Base-by-base conservation (phyloP, 1,284 basidiomycete species). In the Leccinum angustisporum region DNA sequence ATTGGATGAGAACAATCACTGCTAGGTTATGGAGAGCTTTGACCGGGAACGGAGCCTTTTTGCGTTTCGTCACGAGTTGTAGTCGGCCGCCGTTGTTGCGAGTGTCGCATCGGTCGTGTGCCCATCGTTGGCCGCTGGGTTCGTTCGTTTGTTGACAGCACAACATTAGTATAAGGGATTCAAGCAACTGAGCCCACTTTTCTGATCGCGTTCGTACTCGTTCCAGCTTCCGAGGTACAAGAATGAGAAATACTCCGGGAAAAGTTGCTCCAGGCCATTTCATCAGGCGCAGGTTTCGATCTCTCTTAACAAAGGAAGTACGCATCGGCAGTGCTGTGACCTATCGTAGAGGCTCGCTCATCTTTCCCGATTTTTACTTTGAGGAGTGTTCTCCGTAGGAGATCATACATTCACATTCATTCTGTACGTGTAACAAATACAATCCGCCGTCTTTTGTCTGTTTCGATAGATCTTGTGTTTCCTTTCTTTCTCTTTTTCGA, bases 1-100 rank as follows among this genome's bases (percentile, higher is more conserved):
- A 30, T 9, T 25, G 3, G 16, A n/a, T 30, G 9, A 30, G 9
- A 11, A 25, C 8, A 16, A 30, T 6, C 13, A 27, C 64, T 13
- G 67, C 9, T 50, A 92, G 81, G 88, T 94, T 27, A 83, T 95
- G 62, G 82, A 89, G 50, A 79, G 85, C 31, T 89, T 95, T 67
- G 81, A 86, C 63, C 86, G 91, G 58, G 87, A 91, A 53, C 86
- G 94, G 65, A 83, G 80, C 85, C 2, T 78, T 97, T 61, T 75
- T 98, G 58, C 84, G 92, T 5, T 98, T 97, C 70, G 95, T 94
- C 16, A 97, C 95, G 8, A 92, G 91, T 63, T 97, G 94, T 70
- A 91, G 92, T 65, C 83, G 95, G 11, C 94, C 95, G 0, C 95
- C 95, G 0, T 77, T 93, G 6, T 76, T 98, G 85, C 92, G 70